Conservation (phyloP, 768 basidiomycete species). For the Clathrus columnatus region DNA sequence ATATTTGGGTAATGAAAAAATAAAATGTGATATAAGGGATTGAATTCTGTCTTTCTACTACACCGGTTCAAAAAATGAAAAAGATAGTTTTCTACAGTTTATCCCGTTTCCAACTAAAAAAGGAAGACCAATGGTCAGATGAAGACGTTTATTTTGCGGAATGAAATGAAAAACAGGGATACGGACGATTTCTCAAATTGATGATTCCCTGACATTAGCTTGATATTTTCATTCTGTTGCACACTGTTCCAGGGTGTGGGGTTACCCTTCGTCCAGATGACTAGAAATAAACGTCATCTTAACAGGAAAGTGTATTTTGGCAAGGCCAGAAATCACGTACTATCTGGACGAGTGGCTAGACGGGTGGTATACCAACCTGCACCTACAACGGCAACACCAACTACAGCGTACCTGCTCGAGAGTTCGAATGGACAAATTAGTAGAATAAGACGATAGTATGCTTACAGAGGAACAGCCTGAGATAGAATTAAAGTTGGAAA, state of each 20-base stretch:
- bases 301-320: no score
- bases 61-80: background rate
- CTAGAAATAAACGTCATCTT: slow-evolving; percentile 22
- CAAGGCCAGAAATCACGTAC: slow-evolving; percentile 18
- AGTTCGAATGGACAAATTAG: background rate
- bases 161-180: slow-evolving; percentile 3
- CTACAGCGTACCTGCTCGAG: slow-evolving; percentile 36
- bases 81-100: slow-evolving; percentile 42
- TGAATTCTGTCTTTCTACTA: background rate
- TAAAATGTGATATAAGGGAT: background rate
- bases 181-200: slow-evolving; percentile 66
- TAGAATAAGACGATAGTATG: background rate
- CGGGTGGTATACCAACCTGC: slow-evolving; percentile 61
- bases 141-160: slow-evolving; percentile 10
- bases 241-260: slow-evolving; percentile 86
- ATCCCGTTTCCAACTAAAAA: slow-evolving; percentile 62
- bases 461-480: slow-evolving; percentile 45
- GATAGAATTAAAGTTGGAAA: slow-evolving; percentile 7
- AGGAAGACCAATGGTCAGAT: slow-evolving; percentile 5
- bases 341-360: slow-evolving; percentile 43
- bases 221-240: slow-evolving; percentile 65
- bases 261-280: slow-evolving; percentile 61
- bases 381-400: slow-evolving; percentile 42
- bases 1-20: background rate
- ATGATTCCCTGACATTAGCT: slow-evolving; percentile 60